Percentiles rank a stretch among this genome's conserved stretches.
Evolutionary conservation across 176 grass and related monocot genomes (phyloP).

Genomic region (Panicum miliaceum): DNA sequence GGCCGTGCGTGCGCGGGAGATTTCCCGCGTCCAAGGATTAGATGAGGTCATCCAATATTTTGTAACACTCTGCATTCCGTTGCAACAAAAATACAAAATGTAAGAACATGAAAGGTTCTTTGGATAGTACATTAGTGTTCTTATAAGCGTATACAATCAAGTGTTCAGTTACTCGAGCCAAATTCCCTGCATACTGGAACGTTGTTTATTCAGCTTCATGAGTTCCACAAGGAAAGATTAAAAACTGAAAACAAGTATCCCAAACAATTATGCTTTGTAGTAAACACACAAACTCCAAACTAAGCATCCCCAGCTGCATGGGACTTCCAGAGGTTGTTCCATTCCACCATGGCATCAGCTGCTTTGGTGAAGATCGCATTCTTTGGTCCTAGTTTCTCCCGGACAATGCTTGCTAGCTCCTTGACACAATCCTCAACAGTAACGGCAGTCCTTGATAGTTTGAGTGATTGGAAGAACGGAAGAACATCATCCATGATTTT

Average conservation of each 20-base stretch:
- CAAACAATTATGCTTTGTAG: conserved; percentile 11
- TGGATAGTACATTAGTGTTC: not conserved
- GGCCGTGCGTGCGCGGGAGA: no score
- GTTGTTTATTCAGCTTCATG: conserved; percentile 48
- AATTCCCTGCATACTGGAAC: conserved; percentile 32
- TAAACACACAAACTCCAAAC: conserved; percentile 1
- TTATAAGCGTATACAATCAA: not conserved
- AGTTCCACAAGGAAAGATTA: conserved; percentile 31
- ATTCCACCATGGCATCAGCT: conserved; percentile 83
- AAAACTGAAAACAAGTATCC: conserved; percentile 20
- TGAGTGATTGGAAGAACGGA: conserved; percentile 73
- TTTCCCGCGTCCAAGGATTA: no score
- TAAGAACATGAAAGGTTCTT: not conserved
- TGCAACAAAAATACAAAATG: not conserved
- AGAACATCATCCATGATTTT: conserved; percentile 83
- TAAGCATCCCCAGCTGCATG: conserved; percentile 51
- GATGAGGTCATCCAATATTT: no score
- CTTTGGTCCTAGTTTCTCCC: conserved; percentile 58
- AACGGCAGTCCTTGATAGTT: conserved; percentile 47
- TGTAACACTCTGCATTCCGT: not conserved
- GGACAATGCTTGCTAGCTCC: conserved; percentile 71
- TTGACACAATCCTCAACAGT: conserved; percentile 73
- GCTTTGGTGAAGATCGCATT: conserved; percentile 66
- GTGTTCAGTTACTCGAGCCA: not conserved
- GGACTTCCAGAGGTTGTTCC: conserved; percentile 82